phyloP scores from a whole-genome alignment of 179 eudicot genomes.

The Pouteria campechiana region DNA sequence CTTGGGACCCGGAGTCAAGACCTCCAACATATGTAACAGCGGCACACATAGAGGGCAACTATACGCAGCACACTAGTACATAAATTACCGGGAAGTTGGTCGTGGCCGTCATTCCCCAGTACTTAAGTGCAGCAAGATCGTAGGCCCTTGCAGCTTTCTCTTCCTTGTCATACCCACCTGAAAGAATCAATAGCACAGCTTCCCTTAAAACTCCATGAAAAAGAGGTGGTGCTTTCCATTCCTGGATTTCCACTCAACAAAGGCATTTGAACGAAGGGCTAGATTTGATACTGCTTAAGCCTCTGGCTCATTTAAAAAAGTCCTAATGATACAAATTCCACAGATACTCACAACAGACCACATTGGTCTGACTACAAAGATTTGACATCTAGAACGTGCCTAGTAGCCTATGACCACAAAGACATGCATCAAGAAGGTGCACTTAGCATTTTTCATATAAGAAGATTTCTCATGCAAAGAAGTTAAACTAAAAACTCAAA shows the following conservation, averaged over 20 bases:
- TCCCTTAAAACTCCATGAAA: neutral
- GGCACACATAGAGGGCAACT: no score
- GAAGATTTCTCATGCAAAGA: no score
- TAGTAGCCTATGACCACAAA: no score
- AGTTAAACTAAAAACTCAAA: no score
- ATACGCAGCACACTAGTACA: neutral
- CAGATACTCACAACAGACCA: slow-evolving; percentile 58
- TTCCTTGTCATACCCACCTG: slow-evolving; percentile 96
- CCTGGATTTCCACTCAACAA: neutral
- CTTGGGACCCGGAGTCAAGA: no score
- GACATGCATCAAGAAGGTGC: no score
- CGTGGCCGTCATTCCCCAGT: slow-evolving; percentile 88
- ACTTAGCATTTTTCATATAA: no score
- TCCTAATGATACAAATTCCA: slow-evolving; percentile 39
- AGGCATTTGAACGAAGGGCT: neutral
- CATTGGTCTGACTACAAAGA: slow-evolving; percentile 12
- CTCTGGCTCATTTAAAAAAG: no score
- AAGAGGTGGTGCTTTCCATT: neutral
- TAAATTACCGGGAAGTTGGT: slow-evolving; percentile 80
- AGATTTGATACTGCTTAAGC: no score
- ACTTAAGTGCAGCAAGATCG: slow-evolving; percentile 90
- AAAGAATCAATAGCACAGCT: no score
- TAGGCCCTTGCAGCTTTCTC: slow-evolving; percentile 95
- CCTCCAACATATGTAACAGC: no score
- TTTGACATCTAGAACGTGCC: no score